Evolutionary conservation across 345 rosid species (phyloP).

Genomic region (Gossypium stocksii): DNA sequence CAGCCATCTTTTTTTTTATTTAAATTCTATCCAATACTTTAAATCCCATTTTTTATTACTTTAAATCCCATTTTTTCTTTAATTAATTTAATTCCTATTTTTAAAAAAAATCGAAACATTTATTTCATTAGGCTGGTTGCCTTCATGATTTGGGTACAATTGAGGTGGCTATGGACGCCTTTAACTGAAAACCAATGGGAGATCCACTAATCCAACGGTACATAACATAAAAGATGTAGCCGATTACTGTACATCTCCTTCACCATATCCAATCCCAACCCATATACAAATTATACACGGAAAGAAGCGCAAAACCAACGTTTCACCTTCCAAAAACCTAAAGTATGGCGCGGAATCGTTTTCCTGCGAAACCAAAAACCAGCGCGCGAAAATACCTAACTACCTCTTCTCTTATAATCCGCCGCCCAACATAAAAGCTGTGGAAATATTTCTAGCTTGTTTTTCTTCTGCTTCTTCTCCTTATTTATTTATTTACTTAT

Average conservation of each 20-base stretch:
- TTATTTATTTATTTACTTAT: too few species aligned
- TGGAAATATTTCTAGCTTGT: not conserved
- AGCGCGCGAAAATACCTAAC: conserved; percentile 10
- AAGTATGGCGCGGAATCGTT: conserved; percentile 7
- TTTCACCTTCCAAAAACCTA: not conserved
- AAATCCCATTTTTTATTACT: too few species aligned
- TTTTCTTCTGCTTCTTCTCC: not conserved
- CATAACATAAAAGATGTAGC: not conserved
- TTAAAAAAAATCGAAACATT: too few species aligned
- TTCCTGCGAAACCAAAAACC: conserved; percentile 12
- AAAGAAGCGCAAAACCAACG: not conserved
- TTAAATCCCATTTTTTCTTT: too few species aligned
- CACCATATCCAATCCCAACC: not conserved
- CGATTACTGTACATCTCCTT: not conserved
- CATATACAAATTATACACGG: not conserved
- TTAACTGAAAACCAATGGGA: too few species aligned
- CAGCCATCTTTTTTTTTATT: too few species aligned
- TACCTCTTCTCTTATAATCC: not conserved
- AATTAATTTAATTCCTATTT: too few species aligned
- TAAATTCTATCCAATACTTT: too few species aligned
- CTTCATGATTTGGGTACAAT: too few species aligned
- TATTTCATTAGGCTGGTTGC: too few species aligned
- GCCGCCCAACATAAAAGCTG: not conserved
- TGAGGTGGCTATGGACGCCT: too few species aligned
- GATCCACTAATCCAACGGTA: not conserved